A percentile compares a stretch with the other conserved stretches of the same genome.
Evolutionary conservation across 2,329 filamentous ascomycete genomes (phyloP).

Genomic region (Epichloe coenophiala): DNA sequence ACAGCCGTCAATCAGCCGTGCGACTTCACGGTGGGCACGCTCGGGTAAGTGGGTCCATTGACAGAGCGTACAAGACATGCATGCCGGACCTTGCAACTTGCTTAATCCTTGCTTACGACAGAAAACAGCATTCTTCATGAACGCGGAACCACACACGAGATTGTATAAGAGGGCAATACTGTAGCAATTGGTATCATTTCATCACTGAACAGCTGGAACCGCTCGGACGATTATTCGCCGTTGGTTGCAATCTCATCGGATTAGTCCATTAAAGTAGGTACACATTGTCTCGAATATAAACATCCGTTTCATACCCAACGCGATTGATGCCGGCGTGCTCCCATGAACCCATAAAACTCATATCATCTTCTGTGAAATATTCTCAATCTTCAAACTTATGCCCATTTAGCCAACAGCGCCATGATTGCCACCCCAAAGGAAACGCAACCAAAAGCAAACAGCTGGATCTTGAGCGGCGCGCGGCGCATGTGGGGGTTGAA

Average conservation of each 20-base stretch:
- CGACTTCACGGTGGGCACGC: neutral
- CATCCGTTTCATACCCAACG: neutral
- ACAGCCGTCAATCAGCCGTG: neutral
- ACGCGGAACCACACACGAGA: no score
- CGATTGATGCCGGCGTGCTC: neutral
- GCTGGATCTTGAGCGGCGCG: slow-evolving; percentile 52
- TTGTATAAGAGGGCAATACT: no score
- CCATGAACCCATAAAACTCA: neutral
- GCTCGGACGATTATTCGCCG: neutral
- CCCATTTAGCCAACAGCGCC: slow-evolving; percentile 78
- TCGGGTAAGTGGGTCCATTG: neutral
- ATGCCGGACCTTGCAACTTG: no score
- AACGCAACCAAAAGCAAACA: slow-evolving; percentile 61
- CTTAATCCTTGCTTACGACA: no score
- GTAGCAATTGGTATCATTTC: neutral
- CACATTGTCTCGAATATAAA: neutral
- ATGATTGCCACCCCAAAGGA: slow-evolving; percentile 63
- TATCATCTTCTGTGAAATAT: neutral
- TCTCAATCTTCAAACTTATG: slow-evolving; percentile 28
- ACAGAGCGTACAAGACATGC: neutral
- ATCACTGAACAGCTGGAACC: neutral
- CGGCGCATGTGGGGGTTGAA: slow-evolving; percentile 75
- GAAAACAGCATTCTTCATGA: neutral
- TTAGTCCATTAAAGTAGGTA: neutral
- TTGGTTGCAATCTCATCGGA: neutral